A percentile compares a stretch with the other conserved stretches of the same genome.
Conservation (phyloP, 805 yeast species). For the Candida hungchunana region DNA sequence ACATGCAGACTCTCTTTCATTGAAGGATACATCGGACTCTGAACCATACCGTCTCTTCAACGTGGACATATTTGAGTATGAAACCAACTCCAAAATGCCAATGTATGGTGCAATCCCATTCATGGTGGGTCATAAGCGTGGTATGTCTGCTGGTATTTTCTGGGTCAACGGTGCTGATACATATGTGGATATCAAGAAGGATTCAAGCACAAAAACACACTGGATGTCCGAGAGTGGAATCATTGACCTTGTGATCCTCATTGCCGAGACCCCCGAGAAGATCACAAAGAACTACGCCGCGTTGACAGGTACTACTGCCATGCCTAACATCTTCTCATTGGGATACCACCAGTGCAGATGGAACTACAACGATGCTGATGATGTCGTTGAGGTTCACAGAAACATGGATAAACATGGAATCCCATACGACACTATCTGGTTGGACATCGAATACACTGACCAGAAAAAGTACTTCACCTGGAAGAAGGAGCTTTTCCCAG, state of each 20-base stretch:
- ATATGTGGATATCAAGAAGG: slow-evolving; percentile 65
- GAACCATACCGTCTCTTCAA: slow-evolving; percentile 88
- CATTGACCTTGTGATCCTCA: slow-evolving; percentile 66
- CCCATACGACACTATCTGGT: slow-evolving; percentile 92
- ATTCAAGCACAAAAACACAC: slow-evolving; percentile 49
- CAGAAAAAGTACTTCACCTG: slow-evolving; percentile 88
- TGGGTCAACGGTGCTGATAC: slow-evolving; percentile 96
- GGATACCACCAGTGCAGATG: slow-evolving; percentile 97
- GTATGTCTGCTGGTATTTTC: slow-evolving; percentile 66
- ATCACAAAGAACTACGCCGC: slow-evolving; percentile 59
- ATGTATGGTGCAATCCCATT: slow-evolving; percentile 97
- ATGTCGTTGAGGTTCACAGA: slow-evolving; percentile 66
- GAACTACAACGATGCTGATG: slow-evolving; percentile 90
- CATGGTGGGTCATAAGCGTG: slow-evolving; percentile 62
- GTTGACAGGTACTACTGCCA: slow-evolving; percentile 65
- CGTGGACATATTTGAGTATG: slow-evolving; percentile 95
- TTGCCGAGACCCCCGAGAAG: slow-evolving; percentile 53
- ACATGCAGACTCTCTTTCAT: slow-evolving; percentile 77
- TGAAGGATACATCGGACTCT: slow-evolving; percentile 57
- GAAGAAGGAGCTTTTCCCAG: slow-evolving; percentile 69
- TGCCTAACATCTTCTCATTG: slow-evolving; percentile 75
- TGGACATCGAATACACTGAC: slow-evolving; percentile 90
- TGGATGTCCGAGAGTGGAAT: slow-evolving; percentile 94
- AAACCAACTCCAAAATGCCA: slow-evolving; percentile 72
- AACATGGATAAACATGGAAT: slow-evolving; percentile 69